Evolutionary conservation across 75 land plant genomes (phyloP), one percentile per base, ranked within the genome.

Genomic region (Ceratopteris richardii): DNA sequence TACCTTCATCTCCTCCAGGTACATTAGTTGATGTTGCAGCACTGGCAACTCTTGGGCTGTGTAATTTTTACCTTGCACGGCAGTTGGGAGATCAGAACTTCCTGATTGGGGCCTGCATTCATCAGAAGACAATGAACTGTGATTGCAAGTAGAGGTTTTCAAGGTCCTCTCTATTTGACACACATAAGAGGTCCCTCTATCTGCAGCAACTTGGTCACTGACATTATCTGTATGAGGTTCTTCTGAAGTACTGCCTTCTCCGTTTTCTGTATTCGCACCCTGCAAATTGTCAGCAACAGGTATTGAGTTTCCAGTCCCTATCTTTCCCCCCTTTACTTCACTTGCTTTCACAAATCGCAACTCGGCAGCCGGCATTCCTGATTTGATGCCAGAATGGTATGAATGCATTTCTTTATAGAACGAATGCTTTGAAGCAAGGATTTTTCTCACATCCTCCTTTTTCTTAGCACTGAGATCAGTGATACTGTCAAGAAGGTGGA

Each of bases 391-490:
- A 62, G 75, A 77, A 48, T 84, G 87, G 36, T 84, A 84, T 25
- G 80, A 62, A 51, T 77, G 77, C 87, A 84, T 84, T 64, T 84
- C 87, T 22, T 72, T 54, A 27, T 80, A 84, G 44, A 77, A 80
- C 31, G 80, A 58, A 59, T 84, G 87, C 61, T 84, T 84, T 9
- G 87, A 84, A 67, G 73, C 72, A 40, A 84, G 60, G 20, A 80
- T 67, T 47, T 83, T 84, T 60, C 63, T 77, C 36, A 80, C 87
- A 61, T 80, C 87, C 24, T 84, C 80, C 72, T 84, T 84, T 17
- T 51, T 29, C 47, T 77, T 84, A 0, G 51, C 62, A 1, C 80
- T 67, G 0, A 84, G 55, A 26, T 79, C 63, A 2, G 65, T 51
- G 77, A 84, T 77, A 2, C 68, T 42, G 33, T 85, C 84, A 60